These are phyloP conservation scores for Cynara cardunculus DNA, from an alignment of 129 eudicot species.

Conservation along the genomic window DNA sequence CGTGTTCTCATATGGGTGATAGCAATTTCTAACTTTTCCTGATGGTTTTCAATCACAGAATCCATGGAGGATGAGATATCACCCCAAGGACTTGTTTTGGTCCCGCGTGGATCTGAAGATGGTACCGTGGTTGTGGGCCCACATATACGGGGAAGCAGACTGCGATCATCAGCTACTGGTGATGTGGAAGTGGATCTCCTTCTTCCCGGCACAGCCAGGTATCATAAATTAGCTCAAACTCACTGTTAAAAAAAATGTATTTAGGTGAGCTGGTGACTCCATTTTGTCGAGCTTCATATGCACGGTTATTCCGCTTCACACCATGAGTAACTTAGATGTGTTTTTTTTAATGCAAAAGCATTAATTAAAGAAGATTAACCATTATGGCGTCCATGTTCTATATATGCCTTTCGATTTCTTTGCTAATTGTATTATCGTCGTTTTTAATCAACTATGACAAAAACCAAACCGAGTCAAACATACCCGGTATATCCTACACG, in stretches of 20 bases:
- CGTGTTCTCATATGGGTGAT: background rate
- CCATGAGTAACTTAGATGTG: background rate
- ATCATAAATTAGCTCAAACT: slow-evolving; percentile 13
- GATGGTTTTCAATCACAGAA: slow-evolving; percentile 34
- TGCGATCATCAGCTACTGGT: slow-evolving; percentile 84
- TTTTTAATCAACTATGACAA: background rate
- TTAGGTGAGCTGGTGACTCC: background rate
- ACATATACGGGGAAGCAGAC: slow-evolving; percentile 85
- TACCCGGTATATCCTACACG: too few species aligned
- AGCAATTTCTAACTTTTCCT: slow-evolving; percentile 9
- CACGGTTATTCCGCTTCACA: background rate
- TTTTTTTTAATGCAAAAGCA: background rate
- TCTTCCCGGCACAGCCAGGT: slow-evolving; percentile 99
- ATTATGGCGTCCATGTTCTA: background rate
- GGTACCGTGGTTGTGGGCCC: slow-evolving; percentile 78
- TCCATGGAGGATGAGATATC: slow-evolving; percentile 77
- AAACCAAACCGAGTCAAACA: background rate
- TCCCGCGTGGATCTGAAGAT: slow-evolving; percentile 77
- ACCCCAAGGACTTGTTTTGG: slow-evolving; percentile 93
- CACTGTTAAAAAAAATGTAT: background rate
- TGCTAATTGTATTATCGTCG: background rate
- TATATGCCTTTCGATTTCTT: background rate
- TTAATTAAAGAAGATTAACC: background rate
- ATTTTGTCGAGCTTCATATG: background rate
- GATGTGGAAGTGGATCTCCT: slow-evolving; percentile 95